Evolutionary conservation across 2,329 filamentous ascomycete genomes (phyloP).

Genomic region (Coniochaeta prunicola): DNA sequence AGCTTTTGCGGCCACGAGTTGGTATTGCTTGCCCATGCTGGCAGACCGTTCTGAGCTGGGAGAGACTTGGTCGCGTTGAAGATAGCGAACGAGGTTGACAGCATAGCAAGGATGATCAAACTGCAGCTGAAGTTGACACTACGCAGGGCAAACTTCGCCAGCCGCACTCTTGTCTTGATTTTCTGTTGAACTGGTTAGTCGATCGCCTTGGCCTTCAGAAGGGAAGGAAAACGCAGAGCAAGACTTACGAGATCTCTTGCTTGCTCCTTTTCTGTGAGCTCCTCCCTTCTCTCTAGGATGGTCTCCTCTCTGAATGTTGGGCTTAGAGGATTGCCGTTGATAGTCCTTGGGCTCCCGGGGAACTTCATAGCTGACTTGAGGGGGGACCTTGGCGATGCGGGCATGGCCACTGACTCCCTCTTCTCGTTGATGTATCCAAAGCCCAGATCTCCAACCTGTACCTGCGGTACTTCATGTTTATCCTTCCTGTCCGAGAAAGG

Average conservation of each 20-base stretch:
- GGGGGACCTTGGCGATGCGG: constrained; percentile 65
- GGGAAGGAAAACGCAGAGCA: not conserved
- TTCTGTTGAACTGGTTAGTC: constrained; percentile 49
- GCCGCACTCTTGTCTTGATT: constrained; percentile 82
- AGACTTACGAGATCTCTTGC: constrained; percentile 74
- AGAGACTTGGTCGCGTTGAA: constrained; percentile 82
- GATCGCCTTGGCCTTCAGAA: not conserved
- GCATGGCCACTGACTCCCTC: constrained; percentile 52
- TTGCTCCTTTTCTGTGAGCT: constrained; percentile 76
- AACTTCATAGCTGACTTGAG: constrained; percentile 87
- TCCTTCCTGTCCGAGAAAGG: constrained; percentile 53
- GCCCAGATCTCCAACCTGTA: constrained; percentile 78
- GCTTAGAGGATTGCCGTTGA: constrained; percentile 71
- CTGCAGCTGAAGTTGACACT: constrained; percentile 96
- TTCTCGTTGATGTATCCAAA: constrained; percentile 78
- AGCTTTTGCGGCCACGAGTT: constrained; percentile 85
- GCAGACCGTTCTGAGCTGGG: constrained; percentile 69
- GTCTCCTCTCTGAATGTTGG: constrained; percentile 90
- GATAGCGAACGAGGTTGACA: constrained; percentile 81
- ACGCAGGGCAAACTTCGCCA: constrained; percentile 93
- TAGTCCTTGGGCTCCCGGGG: constrained; percentile 71
- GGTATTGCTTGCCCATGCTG: constrained; percentile 75
- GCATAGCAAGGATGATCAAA: constrained; percentile 86
- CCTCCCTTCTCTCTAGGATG: constrained; percentile 76
- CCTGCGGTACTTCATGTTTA: constrained; percentile 48